Base-by-base conservation (phyloP, 345 rosid species). In the Hibiscus tridactylites region DNA sequence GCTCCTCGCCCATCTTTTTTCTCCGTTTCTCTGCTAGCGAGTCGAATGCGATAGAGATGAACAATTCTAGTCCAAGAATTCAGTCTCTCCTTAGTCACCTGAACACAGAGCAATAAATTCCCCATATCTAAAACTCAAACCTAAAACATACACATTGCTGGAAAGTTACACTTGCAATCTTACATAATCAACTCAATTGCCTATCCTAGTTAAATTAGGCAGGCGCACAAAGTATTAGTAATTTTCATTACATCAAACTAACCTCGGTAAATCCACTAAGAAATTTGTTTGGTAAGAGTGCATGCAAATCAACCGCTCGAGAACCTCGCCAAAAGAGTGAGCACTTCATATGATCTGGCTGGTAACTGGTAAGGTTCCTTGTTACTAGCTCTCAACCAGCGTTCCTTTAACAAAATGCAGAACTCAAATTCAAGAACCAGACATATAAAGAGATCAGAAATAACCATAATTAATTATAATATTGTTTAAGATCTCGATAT, bases 291-390 rank as follows among this genome's bases (percentile, higher is more conserved):
- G 73, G 62, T 37, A 69, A 68, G 53, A 54, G 73, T n/a, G 68
- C 77, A 70, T 71, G 73, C n/a, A 70, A 73, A 79, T 74, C 74
- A 71, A 74, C 70, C 19, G 78, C 65, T 15, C 26, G 54, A 77
- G 70, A 77, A 53, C 58, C 75, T 77, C 68, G 58, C 74, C 76
- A 66, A 71, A 24, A 61, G 39, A 79, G 76, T 69, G 65, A 70
- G 58, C 73, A 82, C 79, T 70, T 77, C 77, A 79, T 76, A 79
- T 77, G 80, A 73, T 81, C 57, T 66, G 28, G 21, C 39, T 47
- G 12, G 9, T 54, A 54, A 56, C 13, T 9, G 39, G 28, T 47
- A 29, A 28, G 66, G 46, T 61, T 76, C 62, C 54, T n/a, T 26
- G 35, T 42, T 53, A 70, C 66, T 57, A 37, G 64, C 78, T 52